These are phyloP conservation scores for Cryptosporidium parvum DNA, from an alignment of 169 alveolate species.

Conservation along the genomic window DNA sequence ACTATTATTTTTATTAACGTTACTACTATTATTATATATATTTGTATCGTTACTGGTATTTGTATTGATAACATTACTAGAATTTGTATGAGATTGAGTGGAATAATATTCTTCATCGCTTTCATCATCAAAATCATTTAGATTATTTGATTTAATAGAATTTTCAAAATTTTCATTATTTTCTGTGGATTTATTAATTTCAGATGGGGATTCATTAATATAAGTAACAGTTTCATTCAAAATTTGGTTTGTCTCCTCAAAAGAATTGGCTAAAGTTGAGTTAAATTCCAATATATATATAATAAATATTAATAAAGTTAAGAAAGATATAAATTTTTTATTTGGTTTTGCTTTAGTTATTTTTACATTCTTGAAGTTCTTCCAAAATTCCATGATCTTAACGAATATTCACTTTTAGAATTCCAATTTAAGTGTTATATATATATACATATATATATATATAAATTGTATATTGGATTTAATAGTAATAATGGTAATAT, in stretches of 20 bases:
- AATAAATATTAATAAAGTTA: not conserved
- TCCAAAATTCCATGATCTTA: not conserved
- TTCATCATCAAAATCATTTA: conserved; percentile 48
- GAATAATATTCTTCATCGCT: conserved; percentile 8
- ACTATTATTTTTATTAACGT: not conserved
- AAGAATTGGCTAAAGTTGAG: not conserved
- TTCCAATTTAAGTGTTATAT: not conserved
- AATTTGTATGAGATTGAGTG: not conserved
- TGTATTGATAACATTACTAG: not conserved
- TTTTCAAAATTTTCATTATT: no score
- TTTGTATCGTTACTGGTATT: not conserved
- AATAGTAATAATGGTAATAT: not conserved
- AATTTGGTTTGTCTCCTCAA: not conserved
- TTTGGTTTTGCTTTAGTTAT: not conserved
- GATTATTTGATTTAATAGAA: not conserved
- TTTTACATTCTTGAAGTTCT: no score
- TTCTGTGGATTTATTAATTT: not conserved
- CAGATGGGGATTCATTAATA: not conserved
- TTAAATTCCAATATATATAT: not conserved
- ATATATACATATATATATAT: no score
- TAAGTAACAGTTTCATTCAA: not conserved
- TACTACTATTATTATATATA: not conserved
- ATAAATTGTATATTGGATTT: not conserved
- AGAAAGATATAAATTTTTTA: no score
- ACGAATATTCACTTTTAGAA: no score